phyloP scores from a whole-genome alignment of 768 basidiomycete species.

The Boletus speciosus region DNA sequence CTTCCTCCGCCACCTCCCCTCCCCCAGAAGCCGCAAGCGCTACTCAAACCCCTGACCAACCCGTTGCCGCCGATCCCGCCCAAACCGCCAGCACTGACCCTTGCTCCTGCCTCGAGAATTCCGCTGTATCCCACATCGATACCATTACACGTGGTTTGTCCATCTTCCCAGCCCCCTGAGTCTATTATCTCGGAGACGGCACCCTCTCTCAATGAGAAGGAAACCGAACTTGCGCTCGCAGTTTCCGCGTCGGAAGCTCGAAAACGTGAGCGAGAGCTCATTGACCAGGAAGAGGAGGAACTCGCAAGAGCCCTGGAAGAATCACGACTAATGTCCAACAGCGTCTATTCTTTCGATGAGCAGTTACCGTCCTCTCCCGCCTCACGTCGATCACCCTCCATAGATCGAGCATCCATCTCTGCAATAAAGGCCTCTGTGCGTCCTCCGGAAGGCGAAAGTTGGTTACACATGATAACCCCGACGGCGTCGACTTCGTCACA shows the following conservation, averaged over 20 bases:
- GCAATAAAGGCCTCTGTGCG: constrained; percentile 12
- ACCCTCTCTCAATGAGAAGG: constrained; percentile 41
- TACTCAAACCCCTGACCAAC: constrained; percentile 32
- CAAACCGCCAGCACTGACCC: constrained; percentile 30
- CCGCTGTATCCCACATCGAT: constrained; percentile 35
- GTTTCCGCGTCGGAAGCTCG: constrained; percentile 40
- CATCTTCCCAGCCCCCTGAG: constrained; percentile 9
- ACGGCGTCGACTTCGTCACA: constrained; percentile 22
- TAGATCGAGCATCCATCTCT: constrained; percentile 17
- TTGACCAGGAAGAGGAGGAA: constrained; percentile 57
- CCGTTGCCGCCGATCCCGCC: constrained; percentile 40
- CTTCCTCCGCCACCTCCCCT: constrained; percentile 30
- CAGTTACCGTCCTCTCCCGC: constrained; percentile 3
- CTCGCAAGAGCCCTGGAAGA: constrained; percentile 60
- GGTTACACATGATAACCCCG: constrained; percentile 31
- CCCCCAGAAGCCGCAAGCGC: constrained; percentile 28
- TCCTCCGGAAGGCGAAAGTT: constrained; percentile 29
- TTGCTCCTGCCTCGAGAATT: constrained; percentile 19
- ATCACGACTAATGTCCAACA: constrained; percentile 35
- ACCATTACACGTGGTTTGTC: constrained; percentile 15
- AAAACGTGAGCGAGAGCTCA: constrained; percentile 23
- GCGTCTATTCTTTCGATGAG: constrained; percentile 9
- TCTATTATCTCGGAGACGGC: constrained; percentile 2
- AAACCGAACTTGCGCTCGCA: constrained; percentile 46
- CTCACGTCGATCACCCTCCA: constrained; percentile 6